phyloP scores from a whole-genome alignment of 164 flowering plant species.

The Magnolia kwangsiensis region DNA sequence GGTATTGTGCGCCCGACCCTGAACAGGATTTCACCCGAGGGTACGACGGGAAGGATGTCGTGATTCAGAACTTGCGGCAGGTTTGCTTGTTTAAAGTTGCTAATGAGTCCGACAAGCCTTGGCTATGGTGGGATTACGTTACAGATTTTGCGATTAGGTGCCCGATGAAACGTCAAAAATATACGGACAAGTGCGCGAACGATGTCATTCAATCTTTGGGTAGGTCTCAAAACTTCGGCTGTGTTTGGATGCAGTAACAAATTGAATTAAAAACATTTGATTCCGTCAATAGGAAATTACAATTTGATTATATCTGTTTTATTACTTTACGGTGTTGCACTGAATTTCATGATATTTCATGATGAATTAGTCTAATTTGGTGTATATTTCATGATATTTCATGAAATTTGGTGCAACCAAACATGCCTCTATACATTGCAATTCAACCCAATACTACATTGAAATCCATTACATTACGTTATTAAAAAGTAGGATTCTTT shows the following conservation, averaged over 20 bases:
- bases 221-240: constrained; percentile 27
- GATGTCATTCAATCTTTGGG: constrained; percentile 77
- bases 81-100: constrained; percentile 79
- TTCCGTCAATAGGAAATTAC: background rate
- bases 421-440: no score
- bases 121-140: constrained; percentile 99
- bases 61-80: constrained; percentile 83
- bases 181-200: constrained; percentile 82
- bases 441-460: no score
- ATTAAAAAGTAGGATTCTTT: background rate
- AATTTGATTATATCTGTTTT: background rate
- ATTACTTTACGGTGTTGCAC: background rate
- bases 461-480: background rate
- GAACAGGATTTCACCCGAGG: constrained; percentile 86
- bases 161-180: constrained; percentile 89
- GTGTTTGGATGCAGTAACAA: background rate
- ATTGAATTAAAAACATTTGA: background rate
- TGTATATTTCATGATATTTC: no score
- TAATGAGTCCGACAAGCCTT: constrained; percentile 77
- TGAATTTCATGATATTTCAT: background rate
- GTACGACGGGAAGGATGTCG: constrained; percentile 95
- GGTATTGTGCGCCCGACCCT: constrained; percentile 98
- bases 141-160: constrained; percentile 91
- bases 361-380: background rate
- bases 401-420: no score